These are phyloP conservation scores for Solanum ahanhuiri DNA, from an alignment of 257 asterid genomes.

Conservation along the genomic window DNA sequence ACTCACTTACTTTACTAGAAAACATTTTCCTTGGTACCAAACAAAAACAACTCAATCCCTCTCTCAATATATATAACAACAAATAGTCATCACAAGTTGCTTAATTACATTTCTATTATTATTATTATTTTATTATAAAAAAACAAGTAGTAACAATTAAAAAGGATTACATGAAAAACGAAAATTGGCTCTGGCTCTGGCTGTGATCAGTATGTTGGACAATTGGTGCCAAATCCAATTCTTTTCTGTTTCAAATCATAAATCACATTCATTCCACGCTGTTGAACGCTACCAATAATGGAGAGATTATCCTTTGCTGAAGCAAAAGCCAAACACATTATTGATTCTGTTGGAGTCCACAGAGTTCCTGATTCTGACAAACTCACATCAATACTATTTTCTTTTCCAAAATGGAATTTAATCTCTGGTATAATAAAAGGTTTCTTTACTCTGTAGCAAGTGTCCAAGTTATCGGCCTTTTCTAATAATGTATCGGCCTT, in stretches of 20 bases:
- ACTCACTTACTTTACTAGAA: too few species aligned
- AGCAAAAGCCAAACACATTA: neutral
- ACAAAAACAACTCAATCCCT: neutral
- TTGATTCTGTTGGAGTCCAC: neutral
- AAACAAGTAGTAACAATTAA: neutral
- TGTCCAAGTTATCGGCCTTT: neutral
- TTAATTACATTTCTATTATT: neutral
- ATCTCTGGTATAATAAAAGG: neutral
- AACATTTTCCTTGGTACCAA: neutral
- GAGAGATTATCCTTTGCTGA: neutral
- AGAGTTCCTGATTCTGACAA: neutral
- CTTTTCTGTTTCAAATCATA: neutral
- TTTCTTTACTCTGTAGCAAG: neutral
- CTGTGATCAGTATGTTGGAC: neutral
- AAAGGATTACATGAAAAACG: neutral
- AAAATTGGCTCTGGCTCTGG: neutral
- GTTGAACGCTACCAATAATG: conserved; percentile 3
- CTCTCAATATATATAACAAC: neutral
- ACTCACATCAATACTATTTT: neutral
- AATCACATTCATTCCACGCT: neutral
- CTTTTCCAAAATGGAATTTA: neutral
- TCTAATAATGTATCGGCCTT: too few species aligned
- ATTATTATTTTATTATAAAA: too few species aligned
- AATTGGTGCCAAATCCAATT: neutral
- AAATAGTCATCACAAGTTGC: neutral